Percentiles rank a stretch among this genome's conserved stretches.
Conservation (phyloP, 2,329 filamentous ascomycete species). For the Aspergillus thermomutatus region DNA sequence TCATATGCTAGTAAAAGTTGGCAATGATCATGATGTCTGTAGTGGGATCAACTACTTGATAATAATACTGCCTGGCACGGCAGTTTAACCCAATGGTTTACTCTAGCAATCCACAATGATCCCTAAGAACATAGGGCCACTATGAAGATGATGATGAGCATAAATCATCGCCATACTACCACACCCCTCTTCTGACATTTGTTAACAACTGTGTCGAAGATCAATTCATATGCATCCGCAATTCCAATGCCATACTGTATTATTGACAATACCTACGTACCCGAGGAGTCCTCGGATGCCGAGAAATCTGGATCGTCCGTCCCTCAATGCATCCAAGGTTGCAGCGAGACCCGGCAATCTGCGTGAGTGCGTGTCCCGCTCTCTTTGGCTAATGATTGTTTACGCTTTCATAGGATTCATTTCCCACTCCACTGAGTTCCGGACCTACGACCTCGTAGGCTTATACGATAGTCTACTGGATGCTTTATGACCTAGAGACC, state of each 20-base stretch:
- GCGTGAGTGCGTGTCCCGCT: slow-evolving; percentile 5
- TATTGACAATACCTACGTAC: background rate
- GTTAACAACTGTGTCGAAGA: background rate
- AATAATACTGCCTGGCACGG: background rate
- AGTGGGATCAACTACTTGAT: background rate
- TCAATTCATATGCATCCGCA: background rate
- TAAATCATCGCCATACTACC: background rate
- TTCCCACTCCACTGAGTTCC: background rate
- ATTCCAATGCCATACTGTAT: background rate
- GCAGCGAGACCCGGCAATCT: slow-evolving; percentile 14
- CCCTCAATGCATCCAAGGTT: slow-evolving; percentile 2
- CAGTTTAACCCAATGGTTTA: background rate
- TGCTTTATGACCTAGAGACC: background rate
- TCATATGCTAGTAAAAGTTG: background rate
- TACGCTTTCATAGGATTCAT: background rate
- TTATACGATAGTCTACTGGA: background rate
- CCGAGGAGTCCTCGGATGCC: slow-evolving; percentile 7
- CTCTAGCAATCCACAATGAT: background rate
- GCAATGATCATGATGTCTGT: background rate
- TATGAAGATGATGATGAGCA: background rate
- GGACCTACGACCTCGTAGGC: too few species aligned
- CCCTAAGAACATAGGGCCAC: background rate
- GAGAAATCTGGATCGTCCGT: background rate
- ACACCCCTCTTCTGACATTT: background rate
- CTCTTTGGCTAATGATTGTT: background rate